Conservation (phyloP, 1,139 yeast genomes). For the Candida smagusa region DNA sequence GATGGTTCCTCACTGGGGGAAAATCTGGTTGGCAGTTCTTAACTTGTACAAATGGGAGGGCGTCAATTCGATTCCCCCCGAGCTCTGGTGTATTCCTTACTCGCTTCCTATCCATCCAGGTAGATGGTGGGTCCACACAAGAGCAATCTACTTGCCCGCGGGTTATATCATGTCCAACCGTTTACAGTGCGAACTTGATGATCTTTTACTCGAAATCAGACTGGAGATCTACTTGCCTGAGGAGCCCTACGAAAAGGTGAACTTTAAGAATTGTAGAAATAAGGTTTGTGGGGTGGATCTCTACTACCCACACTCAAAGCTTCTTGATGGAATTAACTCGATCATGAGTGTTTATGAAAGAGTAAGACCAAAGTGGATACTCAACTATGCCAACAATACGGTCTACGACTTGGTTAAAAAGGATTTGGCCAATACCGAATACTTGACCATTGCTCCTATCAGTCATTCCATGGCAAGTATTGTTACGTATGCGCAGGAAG, state of each 20-base stretch:
- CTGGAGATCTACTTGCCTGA: constrained; percentile 63
- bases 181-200: constrained; percentile 58
- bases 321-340: constrained; percentile 64
- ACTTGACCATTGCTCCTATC: constrained; percentile 90
- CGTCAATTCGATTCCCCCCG: constrained; percentile 98
- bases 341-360: constrained; percentile 63
- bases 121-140: constrained; percentile 98
- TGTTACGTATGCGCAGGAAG: constrained; percentile 68
- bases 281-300: constrained; percentile 89
- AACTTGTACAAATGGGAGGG: constrained; percentile 93
- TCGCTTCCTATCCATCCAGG: constrained; percentile 85
- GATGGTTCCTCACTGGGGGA: constrained; percentile 96
- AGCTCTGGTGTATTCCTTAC: constrained; percentile 86
- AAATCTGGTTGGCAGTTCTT: constrained; percentile 79
- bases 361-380: constrained; percentile 74
- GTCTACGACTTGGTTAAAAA: constrained; percentile 66
- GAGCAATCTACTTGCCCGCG: constrained; percentile 86
- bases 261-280: constrained; percentile 71
- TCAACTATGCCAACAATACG: constrained; percentile 47
- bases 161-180: constrained; percentile 71
- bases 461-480: constrained; percentile 81
- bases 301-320: constrained; percentile 82
- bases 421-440: constrained; percentile 76
- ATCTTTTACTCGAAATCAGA: constrained; percentile 62
- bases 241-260: constrained; percentile 61